Base-by-base conservation (phyloP, 164 flowering plant genomes). In the Vitis cinerea region DNA sequence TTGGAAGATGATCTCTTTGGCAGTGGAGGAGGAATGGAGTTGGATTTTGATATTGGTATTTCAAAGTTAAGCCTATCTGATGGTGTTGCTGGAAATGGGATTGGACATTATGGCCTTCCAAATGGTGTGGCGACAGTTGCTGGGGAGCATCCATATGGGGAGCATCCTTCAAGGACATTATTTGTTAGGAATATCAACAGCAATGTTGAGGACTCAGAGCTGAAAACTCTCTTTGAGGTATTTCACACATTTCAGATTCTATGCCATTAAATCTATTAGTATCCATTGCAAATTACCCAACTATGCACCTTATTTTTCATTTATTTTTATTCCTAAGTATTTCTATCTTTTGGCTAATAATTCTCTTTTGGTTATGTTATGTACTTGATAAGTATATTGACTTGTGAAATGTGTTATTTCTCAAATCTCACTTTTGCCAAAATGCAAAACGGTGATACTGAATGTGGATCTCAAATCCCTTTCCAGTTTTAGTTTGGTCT, bases 81-180 rank as follows among this genome's bases (percentile, higher is more conserved):
- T 72, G 85, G 87, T 54, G 71, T 77, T 78, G 59, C 67, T 75
- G 85, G 81, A 58, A 90, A 82, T 76, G 93, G 90, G 44, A 61
- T 82, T 68, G 67, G 68, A 63, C 89, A 78, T 8, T 86, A 70
- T 82, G 84, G 88, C 48, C 78, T 88, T 68, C 67, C 91, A 67
- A 93, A 87, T 79, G 87, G 83, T 10, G 70, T 71, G 54, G 85
- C 78, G 61, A 67, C 87, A 11, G 76, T 82, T 48, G 80, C 77
- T 63, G 87, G 87, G 49, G 87, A 84, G 30, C 87, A 84, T 72
- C 87, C 98, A 29, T 96, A 84, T 74, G 99, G 99, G 27, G 99
- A 96, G 78, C 99, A 93, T 80, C 99, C 99, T 66, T 96, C 99
- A 14, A 88, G 99, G 78, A 96, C 99, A 56, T 68, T 96, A 60